Conservation (phyloP, 768 basidiomycete species). For the Tulasnella sp. region DNA sequence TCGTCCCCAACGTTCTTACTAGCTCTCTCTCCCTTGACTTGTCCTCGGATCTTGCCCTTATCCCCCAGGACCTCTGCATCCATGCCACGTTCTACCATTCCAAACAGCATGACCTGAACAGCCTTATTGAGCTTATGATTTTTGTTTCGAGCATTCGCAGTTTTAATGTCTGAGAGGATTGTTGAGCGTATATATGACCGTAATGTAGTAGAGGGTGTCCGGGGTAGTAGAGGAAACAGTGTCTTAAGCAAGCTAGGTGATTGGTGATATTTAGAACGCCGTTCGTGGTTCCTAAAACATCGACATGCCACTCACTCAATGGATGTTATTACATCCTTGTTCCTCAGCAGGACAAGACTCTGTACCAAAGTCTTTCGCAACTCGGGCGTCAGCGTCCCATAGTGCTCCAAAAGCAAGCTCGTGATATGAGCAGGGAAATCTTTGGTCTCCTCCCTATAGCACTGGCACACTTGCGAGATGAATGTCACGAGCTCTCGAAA, state of each 20-base stretch:
- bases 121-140: conserved; percentile 95
- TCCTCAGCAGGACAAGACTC: conserved; percentile 85
- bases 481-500: conserved; percentile 85
- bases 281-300: neutral
- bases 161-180: conserved; percentile 85
- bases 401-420: conserved; percentile 65
- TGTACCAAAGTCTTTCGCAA: conserved; percentile 77
- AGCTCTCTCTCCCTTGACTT: conserved; percentile 27
- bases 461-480: conserved; percentile 86
- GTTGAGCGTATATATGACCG: conserved; percentile 83
- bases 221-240: conserved; percentile 92
- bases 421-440: conserved; percentile 77
- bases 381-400: conserved; percentile 64
- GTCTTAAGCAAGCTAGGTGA: conserved; percentile 64
- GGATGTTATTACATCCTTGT: conserved; percentile 85
- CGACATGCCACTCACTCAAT: conserved; percentile 67
- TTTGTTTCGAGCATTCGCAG: conserved; percentile 76
- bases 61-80: conserved; percentile 68
- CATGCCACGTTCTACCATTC: conserved; percentile 92
- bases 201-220: conserved; percentile 75
- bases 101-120: conserved; percentile 90
- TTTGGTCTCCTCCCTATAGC: conserved; percentile 85
- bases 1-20: conserved; percentile 50
- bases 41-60: conserved; percentile 60
- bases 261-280: neutral